Base-by-base conservation (phyloP, 371 early-diverging fungal species). In the Zychaea mexicana region DNA sequence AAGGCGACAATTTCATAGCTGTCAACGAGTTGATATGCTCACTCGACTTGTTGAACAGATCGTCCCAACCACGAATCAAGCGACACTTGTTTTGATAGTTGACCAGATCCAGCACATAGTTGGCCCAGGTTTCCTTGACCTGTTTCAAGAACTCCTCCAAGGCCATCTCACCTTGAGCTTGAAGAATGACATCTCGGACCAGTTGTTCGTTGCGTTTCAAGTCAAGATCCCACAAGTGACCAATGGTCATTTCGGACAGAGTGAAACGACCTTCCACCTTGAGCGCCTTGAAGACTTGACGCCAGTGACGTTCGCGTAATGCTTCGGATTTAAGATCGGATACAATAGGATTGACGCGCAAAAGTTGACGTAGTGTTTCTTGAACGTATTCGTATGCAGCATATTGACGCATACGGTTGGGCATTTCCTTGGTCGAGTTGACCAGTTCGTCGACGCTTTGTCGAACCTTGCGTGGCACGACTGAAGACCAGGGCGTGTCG, bases 151-250 rank as follows among this genome's bases (percentile, higher is more conserved):
- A 99, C 74, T 96, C 96, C 76, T 99, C 99, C 39, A 99, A 80
- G 2, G 96, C 99, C 97, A 98, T 96, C 83, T 99, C 99, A 71
- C 99, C 99, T 74, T 97, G 95, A 4, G 99, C 99, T 45, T 90
- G 89, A 17, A 89, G 79, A 46, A 98, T 89, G 24, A 97, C 90
- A 30, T 97, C 97, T 42, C 90, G 88, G 24, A 97, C 84, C 5
- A 81, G 71, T 38, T 82, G 71, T 73, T 98, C 98, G 70, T 96
- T 93, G 61, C 92, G 90, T 61, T 84, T 83, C 61, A 99, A 80
- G 71, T 97, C 95, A 60, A 95, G 83, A 72, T 95, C 94, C 98
- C 98, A 99, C 60, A 99, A 78, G 54, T 94, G 90, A 52, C 98
- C 98, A 42, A 98, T 84, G 0, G 97, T 96, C 88, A 98, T 84